phyloP scores from a whole-genome alignment of 345 rosid species.

The Pistacia atlantica region DNA sequence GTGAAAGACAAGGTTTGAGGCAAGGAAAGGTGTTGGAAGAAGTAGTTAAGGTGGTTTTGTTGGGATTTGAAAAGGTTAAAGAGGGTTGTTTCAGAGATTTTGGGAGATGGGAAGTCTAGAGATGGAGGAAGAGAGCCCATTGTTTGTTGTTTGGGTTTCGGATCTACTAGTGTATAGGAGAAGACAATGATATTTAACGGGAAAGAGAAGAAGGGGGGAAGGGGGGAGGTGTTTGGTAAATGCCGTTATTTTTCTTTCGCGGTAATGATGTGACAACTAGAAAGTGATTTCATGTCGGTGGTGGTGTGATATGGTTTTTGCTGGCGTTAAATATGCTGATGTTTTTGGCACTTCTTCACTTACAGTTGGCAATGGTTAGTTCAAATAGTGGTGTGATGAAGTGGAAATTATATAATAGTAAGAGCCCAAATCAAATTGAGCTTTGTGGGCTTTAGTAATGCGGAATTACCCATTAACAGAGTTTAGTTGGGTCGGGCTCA shows the following conservation, averaged over 20 bases:
- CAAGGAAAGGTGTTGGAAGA: constrained; percentile 81
- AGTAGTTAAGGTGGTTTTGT: constrained; percentile 86
- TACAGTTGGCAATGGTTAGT: too few relatives aligned
- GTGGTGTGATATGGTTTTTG: neutral
- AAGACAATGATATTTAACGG: neutral
- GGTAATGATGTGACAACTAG: neutral
- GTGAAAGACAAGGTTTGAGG: constrained; percentile 74
- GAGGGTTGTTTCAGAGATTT: constrained; percentile 58
- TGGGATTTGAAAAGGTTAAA: constrained; percentile 83
- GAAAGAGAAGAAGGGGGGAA: too few relatives aligned
- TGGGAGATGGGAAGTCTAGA: constrained; percentile 27
- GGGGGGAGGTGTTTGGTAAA: neutral
- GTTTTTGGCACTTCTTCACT: too few relatives aligned
- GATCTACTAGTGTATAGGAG: neutral
- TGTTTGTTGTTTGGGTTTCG: neutral
- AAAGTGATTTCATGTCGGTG: constrained; percentile 5
- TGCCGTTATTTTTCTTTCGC: constrained; percentile 15
- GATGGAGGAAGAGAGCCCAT: constrained; percentile 53
- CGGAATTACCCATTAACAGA: too few relatives aligned
- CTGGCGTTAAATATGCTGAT: neutral
- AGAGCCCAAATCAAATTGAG: too few relatives aligned
- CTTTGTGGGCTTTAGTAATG: too few relatives aligned
- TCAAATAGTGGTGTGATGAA: too few relatives aligned
- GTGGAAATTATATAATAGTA: too few relatives aligned
- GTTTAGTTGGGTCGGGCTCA: too few relatives aligned